These are phyloP conservation scores for Sordariomycetes sp. DNA, from an alignment of 2,329 filamentous ascomycete species.

Conservation along the genomic window DNA sequence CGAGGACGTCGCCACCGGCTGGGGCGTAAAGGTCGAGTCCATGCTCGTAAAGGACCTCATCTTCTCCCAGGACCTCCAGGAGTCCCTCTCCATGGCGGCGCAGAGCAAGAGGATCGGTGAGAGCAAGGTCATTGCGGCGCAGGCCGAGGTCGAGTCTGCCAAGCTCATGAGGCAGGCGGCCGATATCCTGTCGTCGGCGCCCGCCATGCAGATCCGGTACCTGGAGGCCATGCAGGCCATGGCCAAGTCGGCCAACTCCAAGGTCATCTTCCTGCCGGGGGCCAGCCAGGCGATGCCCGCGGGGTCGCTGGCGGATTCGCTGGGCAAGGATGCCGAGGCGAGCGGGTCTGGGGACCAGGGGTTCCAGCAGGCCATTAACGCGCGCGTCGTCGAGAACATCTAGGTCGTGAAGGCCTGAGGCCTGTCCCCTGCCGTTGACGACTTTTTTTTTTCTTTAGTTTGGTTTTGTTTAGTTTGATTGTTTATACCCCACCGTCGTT, in stretches of 20 bases:
- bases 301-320: constrained; percentile 22
- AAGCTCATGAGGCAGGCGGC: constrained; percentile 90
- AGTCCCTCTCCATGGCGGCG: constrained; percentile 93
- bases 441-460: no score
- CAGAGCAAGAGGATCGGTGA: constrained; percentile 98
- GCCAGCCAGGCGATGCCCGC: constrained; percentile 41
- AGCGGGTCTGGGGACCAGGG: constrained; percentile 33
- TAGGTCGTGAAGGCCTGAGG: constrained; percentile 21
- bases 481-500: neutral
- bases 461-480: neutral
- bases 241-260: constrained; percentile 85
- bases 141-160: constrained; percentile 91
- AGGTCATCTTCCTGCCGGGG: constrained; percentile 70
- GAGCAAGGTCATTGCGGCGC: constrained; percentile 93
- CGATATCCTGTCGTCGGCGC: constrained; percentile 81
- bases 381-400: constrained; percentile 75
- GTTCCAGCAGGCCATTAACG: constrained; percentile 72
- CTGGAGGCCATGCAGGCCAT: constrained; percentile 98
- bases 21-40: constrained; percentile 92
- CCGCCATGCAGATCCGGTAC: constrained; percentile 97
- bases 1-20: constrained; percentile 83
- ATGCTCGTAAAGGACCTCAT: constrained; percentile 99
- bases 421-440: neutral
- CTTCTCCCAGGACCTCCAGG: constrained; percentile 90
- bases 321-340: constrained; percentile 25